Evolutionary conservation across 2,329 filamentous ascomycete species (phyloP), one percentile per base, ranked within the genome.

Genomic region (Talaromyces funiculosus): DNA sequence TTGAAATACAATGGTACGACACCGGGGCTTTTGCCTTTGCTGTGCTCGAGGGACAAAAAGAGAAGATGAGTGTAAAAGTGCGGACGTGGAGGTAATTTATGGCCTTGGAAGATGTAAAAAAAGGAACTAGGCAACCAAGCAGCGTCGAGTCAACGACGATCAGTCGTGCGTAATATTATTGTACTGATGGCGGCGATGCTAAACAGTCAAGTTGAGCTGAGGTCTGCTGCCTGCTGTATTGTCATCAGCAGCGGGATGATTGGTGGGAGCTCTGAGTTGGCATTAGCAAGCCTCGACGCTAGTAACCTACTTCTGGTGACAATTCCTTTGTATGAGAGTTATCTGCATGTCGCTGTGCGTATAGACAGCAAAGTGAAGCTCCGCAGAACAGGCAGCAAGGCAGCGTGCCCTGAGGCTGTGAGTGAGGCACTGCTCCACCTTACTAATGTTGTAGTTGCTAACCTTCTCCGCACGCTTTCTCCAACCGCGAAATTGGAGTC

Each of bases 141-240:
- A 20, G 9, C 12, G 16, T 18, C 29, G 55, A 57, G 40, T 57
- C 42, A 57, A 22, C 53, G 40, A 43, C n/a, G 24, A 20, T 37
- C 49, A 35, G 14, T 37, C n/a, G 33, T 14, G 31, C n/a, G 29
- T 37, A 26, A 6, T 18, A n/a, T n/a, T n/a, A n/a, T n/a, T n/a
- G n/a, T n/a, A 53, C 31, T 33, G 49, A n/a, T 24, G 29, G 20
- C 33, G 31, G 45, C 26, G 29, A 51, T 51, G 14, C 47, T 31
- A 33, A 31, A 29, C 10, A 33, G 40, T 37, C 22, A n/a, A 26
- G 31, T 10, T 24, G 33, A n/a, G 18, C n/a, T n/a, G 51, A 53
- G 51, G 35, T 42, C 53, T 57, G 55, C 55, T 57, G 55, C 55
- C 55, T 57, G 53, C 18, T 54, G 51, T 22, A 31, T 31, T n/a